These are phyloP conservation scores for Elaeagnus macrophylla DNA, from an alignment of 306 rosid species.

Conservation along the genomic window DNA sequence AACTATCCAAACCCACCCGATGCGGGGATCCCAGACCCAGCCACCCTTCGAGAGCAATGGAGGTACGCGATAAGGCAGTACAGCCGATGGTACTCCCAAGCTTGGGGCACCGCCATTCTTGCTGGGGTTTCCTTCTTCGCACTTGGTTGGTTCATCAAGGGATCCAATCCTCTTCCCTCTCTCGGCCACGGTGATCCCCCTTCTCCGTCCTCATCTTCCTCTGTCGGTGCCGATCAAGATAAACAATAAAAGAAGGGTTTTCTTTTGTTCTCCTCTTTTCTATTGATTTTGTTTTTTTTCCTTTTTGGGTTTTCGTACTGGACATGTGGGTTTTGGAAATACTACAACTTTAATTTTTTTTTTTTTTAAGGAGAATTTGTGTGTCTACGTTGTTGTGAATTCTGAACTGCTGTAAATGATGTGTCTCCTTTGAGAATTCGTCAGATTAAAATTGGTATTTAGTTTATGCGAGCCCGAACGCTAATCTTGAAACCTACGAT, in stretches of 20 bases:
- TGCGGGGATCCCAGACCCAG: conserved; percentile 49
- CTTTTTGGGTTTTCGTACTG: too few species aligned
- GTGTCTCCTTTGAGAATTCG: too few species aligned
- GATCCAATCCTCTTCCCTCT: conserved; percentile 79
- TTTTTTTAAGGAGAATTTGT: too few species aligned
- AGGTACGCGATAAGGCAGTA: conserved; percentile 61
- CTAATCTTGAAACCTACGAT: too few species aligned
- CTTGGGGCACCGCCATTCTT: conserved; percentile 94
- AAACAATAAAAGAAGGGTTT: neutral
- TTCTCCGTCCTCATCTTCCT: conserved; percentile 15
- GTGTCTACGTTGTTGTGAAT: too few species aligned
- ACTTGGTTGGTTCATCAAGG: conserved; percentile 90
- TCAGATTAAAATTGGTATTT: too few species aligned
- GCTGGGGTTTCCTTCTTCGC: conserved; percentile 89
- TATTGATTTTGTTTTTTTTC: neutral
- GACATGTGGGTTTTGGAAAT: too few species aligned
- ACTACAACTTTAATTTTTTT: too few species aligned
- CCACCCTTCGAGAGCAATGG: conserved; percentile 90
- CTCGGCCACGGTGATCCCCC: conserved; percentile 17
- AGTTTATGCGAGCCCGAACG: too few species aligned
- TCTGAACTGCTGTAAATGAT: too few species aligned
- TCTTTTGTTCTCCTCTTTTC: conserved; percentile 2
- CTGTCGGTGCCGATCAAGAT: conserved; percentile 21
- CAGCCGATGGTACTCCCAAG: conserved; percentile 77
- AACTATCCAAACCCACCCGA: conserved; percentile 63